A percentile compares a stretch with the other conserved stretches of the same genome.
These are phyloP conservation scores for Phaeosphaeriaceae sp. DNA, from an alignment of 2,329 filamentous ascomycete species.

Conservation along the genomic window DNA sequence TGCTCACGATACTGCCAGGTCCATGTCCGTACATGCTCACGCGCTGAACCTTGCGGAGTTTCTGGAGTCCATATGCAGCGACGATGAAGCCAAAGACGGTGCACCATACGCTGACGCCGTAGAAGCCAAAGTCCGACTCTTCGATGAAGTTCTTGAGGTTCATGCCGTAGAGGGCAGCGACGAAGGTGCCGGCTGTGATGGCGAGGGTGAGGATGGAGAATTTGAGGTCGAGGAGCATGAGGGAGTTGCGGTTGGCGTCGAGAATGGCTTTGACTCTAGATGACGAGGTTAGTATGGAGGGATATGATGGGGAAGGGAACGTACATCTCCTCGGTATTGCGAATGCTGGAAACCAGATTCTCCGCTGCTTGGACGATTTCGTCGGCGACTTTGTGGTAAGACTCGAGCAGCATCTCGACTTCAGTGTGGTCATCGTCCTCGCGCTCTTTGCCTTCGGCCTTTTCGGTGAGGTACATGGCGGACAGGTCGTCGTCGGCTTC, in stretches of 20 bases:
- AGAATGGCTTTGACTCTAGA: conserved; percentile 90
- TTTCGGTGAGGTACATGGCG: conserved; percentile 94
- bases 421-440: conserved; percentile 91
- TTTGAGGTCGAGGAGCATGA: conserved; percentile 96
- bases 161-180: conserved; percentile 99
- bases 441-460: conserved; percentile 74
- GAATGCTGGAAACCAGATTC: conserved; percentile 90
- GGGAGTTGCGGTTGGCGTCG: conserved; percentile 95
- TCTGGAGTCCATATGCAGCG: conserved; percentile 82
- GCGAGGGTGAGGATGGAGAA: conserved; percentile 95
- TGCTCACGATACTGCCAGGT: conserved; percentile 24
- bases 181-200: conserved; percentile 91
- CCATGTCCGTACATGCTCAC: conserved; percentile 79
- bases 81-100: conserved; percentile 76
- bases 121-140: conserved; percentile 87
- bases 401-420: conserved; percentile 95
- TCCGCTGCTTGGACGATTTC: conserved; percentile 96
- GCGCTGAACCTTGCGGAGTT: conserved; percentile 83
- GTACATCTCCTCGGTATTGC: conserved; percentile 98
- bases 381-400: conserved; percentile 96
- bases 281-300: background rate
- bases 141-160: conserved; percentile 99
- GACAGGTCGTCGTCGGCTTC: conserved; percentile 96
- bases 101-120: conserved; percentile 74
- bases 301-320: conserved; percentile 38